Conservation (phyloP, 2,329 filamentous ascomycete genomes). For the Phoma sp. region DNA sequence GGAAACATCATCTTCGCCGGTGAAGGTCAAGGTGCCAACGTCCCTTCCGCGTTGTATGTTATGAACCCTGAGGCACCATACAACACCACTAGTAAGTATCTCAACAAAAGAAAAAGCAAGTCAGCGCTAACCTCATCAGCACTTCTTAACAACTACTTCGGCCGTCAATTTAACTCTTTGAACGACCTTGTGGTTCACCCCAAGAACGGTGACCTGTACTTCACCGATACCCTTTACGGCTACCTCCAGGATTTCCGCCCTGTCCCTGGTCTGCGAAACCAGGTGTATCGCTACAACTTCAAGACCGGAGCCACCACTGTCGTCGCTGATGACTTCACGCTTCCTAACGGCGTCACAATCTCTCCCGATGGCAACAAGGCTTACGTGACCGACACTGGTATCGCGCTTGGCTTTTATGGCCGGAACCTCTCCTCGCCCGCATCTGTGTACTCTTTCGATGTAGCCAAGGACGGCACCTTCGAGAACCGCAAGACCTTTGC, state of each 20-base stretch:
- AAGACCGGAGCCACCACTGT: constrained; percentile 47
- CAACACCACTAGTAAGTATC: constrained; percentile 29
- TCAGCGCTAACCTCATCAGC: constrained; percentile 17
- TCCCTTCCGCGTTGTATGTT: constrained; percentile 30
- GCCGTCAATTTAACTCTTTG: constrained; percentile 51
- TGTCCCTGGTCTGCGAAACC: constrained; percentile 32
- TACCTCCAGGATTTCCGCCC: constrained; percentile 33
- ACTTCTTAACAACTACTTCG: constrained; percentile 53
- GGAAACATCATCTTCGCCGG: constrained; percentile 34
- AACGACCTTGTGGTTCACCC: constrained; percentile 50
- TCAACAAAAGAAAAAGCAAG: background rate
- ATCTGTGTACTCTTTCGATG: constrained; percentile 32
- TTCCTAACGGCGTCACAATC: constrained; percentile 52
- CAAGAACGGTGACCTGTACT: constrained; percentile 52
- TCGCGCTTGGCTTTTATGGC: constrained; percentile 29
- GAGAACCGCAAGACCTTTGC: constrained; percentile 33
- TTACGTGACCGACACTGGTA: constrained; percentile 52
- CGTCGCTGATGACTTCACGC: constrained; percentile 47
- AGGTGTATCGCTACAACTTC: constrained; percentile 51
- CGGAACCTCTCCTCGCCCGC: constrained; percentile 28
- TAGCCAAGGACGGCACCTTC: constrained; percentile 26
- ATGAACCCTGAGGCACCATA: constrained; percentile 33
- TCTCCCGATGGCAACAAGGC: constrained; percentile 49
- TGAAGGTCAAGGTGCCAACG: constrained; percentile 28
- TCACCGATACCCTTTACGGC: constrained; percentile 51